Base-by-base conservation (phyloP, 495 filamentous ascomycete species). In the Penicillium pulvis region DNA sequence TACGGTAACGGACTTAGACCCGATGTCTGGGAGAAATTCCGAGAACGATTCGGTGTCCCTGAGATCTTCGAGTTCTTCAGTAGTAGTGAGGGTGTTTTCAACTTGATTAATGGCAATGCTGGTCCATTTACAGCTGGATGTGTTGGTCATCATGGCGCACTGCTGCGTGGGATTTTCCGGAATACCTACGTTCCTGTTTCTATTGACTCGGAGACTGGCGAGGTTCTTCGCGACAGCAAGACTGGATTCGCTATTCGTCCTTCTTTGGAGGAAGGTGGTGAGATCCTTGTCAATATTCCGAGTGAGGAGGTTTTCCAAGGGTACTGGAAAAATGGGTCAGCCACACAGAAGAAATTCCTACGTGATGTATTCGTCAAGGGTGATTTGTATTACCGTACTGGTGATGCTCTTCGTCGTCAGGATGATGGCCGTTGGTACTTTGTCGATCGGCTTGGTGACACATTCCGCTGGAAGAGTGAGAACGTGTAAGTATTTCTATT, bases 401-500 rank as follows among this genome's bases (percentile, higher is more conserved):
- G 90, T 14, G 90, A 94, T 70, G 86, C 89, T 6, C 68, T 92
- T 31, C 71, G 87, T 5, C 77, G 87, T 14, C 79, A 82, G 17
- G 62, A 61, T 4, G 89, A 93, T 54, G 90, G 90, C 0, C 76
- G 87, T 14, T 92, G 89, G 89, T 91, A 81, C 68, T 94, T 94
- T 70, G 63, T 90, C 23, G 90, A 94, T 68, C 80, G 84, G 35
- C 74, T 92, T 0, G 90, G 90, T 1, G 90, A 93, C 68, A 93
- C 90, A 0, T 93, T 87, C 73, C 80, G 90, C 4, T 93, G 90
- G 90, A 93, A 93, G 70, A 84, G 83, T 55, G 90, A 92, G 72
- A 93, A 93, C 64, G 89, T 93, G 51, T 86, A 69, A 61, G 72
- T 66, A 4, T 16, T 43, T 10, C 1, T 10, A 3, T 16, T 47